Conservation (phyloP, 345 rosid genomes). For the Crucihimalaya himalaica region DNA sequence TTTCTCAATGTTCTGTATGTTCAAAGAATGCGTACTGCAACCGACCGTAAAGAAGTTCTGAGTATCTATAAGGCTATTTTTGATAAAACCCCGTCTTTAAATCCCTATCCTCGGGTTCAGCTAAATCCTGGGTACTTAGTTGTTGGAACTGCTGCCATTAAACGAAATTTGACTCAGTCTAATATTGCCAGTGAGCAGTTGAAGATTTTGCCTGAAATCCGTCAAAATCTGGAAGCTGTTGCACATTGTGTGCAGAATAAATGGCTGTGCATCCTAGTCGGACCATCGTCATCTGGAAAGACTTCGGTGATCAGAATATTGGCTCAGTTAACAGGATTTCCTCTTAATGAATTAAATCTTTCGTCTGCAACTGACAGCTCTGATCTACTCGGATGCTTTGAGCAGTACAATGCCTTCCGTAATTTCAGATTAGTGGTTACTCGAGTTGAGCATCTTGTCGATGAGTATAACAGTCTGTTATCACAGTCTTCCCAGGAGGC, state of each 20-base stretch:
- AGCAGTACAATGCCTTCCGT: constrained; percentile 86
- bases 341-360: constrained; percentile 77
- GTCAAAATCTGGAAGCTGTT: constrained; percentile 84
- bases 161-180: constrained; percentile 52
- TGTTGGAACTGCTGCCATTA: constrained; percentile 69
- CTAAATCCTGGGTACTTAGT: constrained; percentile 54
- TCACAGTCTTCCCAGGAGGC: constrained; percentile 51
- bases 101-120: constrained; percentile 82
- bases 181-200: constrained; percentile 49
- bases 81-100: constrained; percentile 60
- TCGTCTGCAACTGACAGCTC: constrained; percentile 93
- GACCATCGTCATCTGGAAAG: constrained; percentile 91
- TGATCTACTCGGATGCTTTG: constrained; percentile 94
- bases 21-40: constrained; percentile 91
- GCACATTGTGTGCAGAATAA: constrained; percentile 71
- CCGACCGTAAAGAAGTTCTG: constrained; percentile 78
- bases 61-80: constrained; percentile 71
- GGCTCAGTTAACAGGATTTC: constrained; percentile 78
- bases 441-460: constrained; percentile 62
- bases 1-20: constrained; percentile 80
- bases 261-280: constrained; percentile 89
- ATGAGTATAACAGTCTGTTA: constrained; percentile 63
- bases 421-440: constrained; percentile 59
- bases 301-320: constrained; percentile 83
- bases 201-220: constrained; percentile 73